A percentile compares a stretch with the other conserved stretches of the same genome.
phyloP scores from a whole-genome alignment of 495 filamentous ascomycete species.

The Neurospora sp. region DNA sequence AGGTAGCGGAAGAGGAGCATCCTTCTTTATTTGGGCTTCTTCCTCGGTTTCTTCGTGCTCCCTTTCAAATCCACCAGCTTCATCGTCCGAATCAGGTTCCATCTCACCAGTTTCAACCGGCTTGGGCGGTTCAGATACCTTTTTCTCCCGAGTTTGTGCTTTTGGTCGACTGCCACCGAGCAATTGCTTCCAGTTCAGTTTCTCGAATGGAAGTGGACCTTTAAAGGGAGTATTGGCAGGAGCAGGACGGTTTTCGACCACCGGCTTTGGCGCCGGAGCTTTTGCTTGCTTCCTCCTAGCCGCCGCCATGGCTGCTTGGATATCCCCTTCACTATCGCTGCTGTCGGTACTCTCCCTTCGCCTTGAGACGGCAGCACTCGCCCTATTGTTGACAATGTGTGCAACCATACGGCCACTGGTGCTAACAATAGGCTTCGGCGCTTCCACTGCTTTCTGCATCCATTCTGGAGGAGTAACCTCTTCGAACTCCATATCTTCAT shows the following conservation, averaged over 20 bases:
- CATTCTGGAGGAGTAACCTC: conserved; percentile 40
- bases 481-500: conserved; percentile 37
- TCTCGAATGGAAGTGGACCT: conserved; percentile 85
- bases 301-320: conserved; percentile 47
- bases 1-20: conserved; percentile 55
- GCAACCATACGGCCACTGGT: conserved; percentile 49
- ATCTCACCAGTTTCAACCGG: conserved; percentile 11
- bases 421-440: conserved; percentile 40
- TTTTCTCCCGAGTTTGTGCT: conserved; percentile 19
- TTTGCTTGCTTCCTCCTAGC: conserved; percentile 33
- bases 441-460: conserved; percentile 44
- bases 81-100: conserved; percentile 34
- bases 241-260: conserved; percentile 18
- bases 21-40: conserved; percentile 29
- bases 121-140: conserved; percentile 10
- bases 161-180: conserved; percentile 33
- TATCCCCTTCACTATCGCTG: conserved; percentile 54
- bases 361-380: conserved; percentile 41
- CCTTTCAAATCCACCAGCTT: conserved; percentile 56
- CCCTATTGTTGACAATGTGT: conserved; percentile 52
- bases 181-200: conserved; percentile 57
- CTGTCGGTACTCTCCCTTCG: conserved; percentile 33
- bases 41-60: background rate
- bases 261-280: conserved; percentile 10
- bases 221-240: conserved; percentile 47